A percentile compares a stretch with the other conserved stretches of the same genome.
Conservation (phyloP, 2,329 filamentous ascomycete genomes). For the Ophiostoma populinum region DNA sequence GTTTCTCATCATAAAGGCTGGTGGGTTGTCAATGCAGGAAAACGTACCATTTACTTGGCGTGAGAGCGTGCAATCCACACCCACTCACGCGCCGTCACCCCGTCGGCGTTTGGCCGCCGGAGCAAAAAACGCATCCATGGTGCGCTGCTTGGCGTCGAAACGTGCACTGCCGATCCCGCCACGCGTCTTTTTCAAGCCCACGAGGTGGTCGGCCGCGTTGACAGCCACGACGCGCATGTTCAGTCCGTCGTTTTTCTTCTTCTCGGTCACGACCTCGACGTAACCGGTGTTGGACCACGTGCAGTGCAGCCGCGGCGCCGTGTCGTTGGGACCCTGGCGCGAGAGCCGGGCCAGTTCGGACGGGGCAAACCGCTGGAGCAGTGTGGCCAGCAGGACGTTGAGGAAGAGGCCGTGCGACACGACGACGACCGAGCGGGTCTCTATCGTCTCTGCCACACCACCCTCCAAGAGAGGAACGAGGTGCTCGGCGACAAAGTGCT, state of each 20-base stretch:
- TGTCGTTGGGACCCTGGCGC: conserved; percentile 1
- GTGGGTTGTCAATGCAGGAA: conserved; percentile 8
- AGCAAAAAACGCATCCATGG: conserved; percentile 57
- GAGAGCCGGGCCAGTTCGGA: conserved; percentile 11
- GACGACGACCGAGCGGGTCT: conserved; percentile 35
- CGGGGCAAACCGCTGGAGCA: conserved; percentile 36
- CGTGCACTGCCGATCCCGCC: conserved; percentile 67
- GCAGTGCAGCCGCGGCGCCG: conserved; percentile 15
- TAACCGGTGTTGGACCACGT: conserved; percentile 38
- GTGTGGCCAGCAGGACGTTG: conserved; percentile 44
- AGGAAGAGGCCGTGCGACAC: conserved; percentile 77
- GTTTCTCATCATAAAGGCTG: conserved; percentile 46
- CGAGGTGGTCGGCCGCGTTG: conserved; percentile 57
- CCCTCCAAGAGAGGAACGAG: conserved; percentile 37
- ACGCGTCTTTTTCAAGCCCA: conserved; percentile 57
- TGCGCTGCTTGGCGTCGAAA: conserved; percentile 60
- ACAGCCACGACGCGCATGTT: conserved; percentile 34
- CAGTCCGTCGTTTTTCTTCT: not conserved
- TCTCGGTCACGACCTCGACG: conserved; percentile 16
- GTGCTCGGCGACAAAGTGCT: conserved; percentile 47
- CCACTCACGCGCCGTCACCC: conserved; percentile 10
- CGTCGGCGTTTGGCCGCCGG: conserved; percentile 26
- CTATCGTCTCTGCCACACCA: not conserved
- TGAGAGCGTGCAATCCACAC: not conserved
- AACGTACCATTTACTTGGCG: conserved; percentile 19